phyloP scores from a whole-genome alignment of 2,329 filamentous ascomycete genomes.

The Pseudocercospora musae region DNA sequence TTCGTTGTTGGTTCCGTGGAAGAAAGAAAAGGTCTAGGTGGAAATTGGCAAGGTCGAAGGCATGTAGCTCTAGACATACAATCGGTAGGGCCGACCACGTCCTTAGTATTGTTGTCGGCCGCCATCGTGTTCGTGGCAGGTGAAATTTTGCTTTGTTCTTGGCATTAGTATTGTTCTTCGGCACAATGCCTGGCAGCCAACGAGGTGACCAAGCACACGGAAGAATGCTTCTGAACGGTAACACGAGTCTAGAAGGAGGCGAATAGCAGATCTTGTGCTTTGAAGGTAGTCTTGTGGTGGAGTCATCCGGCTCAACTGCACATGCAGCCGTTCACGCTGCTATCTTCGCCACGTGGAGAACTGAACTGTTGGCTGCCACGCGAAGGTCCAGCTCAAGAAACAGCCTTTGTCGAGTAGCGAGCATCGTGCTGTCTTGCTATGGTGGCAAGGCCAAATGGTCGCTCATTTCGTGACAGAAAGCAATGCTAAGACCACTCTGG shows the following conservation, averaged over 20 bases:
- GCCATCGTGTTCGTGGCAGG: not conserved
- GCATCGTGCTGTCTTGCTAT: not conserved
- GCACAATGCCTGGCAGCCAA: not conserved
- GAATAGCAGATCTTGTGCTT: not conserved
- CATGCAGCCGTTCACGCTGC: not conserved
- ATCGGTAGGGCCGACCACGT: not conserved
- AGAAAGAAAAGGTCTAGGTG: conserved; percentile 8
- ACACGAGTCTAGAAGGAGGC: not conserved
- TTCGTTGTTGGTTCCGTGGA: conserved; percentile 6
- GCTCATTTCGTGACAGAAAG: not conserved
- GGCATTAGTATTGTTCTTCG: conserved; percentile 10
- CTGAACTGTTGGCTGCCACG: not conserved
- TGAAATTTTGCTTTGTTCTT: conserved; percentile 2
- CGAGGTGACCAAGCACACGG: not conserved
- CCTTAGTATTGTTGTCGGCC: conserved; percentile 11
- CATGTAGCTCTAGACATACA: conserved; percentile 3
- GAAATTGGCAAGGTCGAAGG: conserved; percentile 3
- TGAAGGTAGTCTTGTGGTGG: not conserved
- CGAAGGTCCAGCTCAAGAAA: not conserved
- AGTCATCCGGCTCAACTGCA: not conserved
- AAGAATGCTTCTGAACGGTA: not conserved
- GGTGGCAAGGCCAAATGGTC: not conserved
- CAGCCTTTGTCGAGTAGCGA: not conserved
- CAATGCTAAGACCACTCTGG: not conserved
- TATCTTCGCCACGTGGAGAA: not conserved